These are phyloP conservation scores for Quercus dentata DNA, from an alignment of 306 rosid genomes.

Conservation along the genomic window DNA sequence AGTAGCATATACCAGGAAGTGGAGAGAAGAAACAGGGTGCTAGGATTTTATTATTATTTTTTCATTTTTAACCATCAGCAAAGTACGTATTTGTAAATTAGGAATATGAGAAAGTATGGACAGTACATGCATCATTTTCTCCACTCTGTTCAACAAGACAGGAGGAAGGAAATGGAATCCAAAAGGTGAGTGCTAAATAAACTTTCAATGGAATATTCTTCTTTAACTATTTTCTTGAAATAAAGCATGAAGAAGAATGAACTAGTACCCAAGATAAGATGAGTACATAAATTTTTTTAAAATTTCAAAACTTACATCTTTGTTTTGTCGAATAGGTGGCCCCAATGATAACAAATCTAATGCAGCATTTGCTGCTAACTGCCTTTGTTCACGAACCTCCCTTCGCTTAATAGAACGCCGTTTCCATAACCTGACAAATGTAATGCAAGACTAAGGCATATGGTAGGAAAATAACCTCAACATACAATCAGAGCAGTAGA, in stretches of 20 bases:
- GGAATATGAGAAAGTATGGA: not conserved
- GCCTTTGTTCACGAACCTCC: conserved; percentile 65
- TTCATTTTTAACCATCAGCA: not conserved
- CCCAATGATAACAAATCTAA: conserved; percentile 69
- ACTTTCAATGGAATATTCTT: not conserved
- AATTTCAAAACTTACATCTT: conserved; percentile 51
- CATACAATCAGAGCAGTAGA: conserved; percentile 7
- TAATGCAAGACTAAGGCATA: conserved; percentile 16
- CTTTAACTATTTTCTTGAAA: not conserved
- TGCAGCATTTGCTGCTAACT: conserved; percentile 76
- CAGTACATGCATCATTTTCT: not conserved
- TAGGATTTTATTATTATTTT: not conserved
- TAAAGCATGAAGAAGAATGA: not conserved
- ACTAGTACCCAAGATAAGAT: not conserved
- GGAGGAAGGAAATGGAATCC: not conserved
- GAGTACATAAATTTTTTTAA: conserved; percentile 14
- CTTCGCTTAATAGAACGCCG: conserved; percentile 60
- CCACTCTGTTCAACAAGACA: not conserved
- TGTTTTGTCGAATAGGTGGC: conserved; percentile 57
- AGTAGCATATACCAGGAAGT: not conserved
- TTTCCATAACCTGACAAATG: conserved; percentile 73
- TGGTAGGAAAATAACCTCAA: conserved; percentile 8
- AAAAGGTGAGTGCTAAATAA: not conserved
- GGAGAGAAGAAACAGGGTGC: not conserved
- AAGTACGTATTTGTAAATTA: not conserved